Base-by-base conservation (phyloP, 73 alveolate genomes). In the Paramecium tetraurelia region DNA sequence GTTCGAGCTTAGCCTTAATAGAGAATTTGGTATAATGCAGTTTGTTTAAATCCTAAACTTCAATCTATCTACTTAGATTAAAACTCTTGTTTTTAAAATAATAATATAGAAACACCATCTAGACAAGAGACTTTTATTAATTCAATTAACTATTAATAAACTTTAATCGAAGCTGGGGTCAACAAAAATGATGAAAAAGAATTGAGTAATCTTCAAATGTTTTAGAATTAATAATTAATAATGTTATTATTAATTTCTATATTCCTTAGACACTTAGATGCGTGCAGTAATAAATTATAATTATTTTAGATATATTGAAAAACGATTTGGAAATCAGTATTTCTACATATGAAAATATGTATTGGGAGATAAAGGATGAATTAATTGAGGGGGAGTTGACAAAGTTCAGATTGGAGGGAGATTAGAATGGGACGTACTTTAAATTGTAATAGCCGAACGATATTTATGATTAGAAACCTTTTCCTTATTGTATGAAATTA, bases 281-380 rank as follows among this genome's bases (percentile, higher is more conserved):
- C 84, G 5, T 63, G 84, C 84, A 63, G 84, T 63, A 63, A 14
- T 27, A 3, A 63, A 16, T 63, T 63, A 1, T 3, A 11, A 63
- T 4, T 18, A 18, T 63, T 27, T 16, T 63, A 63, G 84, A 33
- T 33, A 27, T 63, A 6, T 33, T 63, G 27, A 63, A 63, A 63
- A 63, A 63, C 31, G 46, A 27, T 63, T 33, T 63, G 29, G 84
- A 63, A 24, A 63, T 63, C 21, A 63, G 84, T 27, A 27, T 63
- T 16, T 63, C 84, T 12, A 63, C 84, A 31, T 27, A 63, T 31
- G 84, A 63, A 14, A 63, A 16, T 63, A 33, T 63, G 50, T 63
- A 31, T 63, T 63, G 84, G 84, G 84, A 63, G 31, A 63, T 63
- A 31, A 63, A 63, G 29, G 84, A 63, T 14, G 84, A 63, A 63